Conservation (phyloP, 306 rosid genomes). For the Medicago arabica region DNA sequence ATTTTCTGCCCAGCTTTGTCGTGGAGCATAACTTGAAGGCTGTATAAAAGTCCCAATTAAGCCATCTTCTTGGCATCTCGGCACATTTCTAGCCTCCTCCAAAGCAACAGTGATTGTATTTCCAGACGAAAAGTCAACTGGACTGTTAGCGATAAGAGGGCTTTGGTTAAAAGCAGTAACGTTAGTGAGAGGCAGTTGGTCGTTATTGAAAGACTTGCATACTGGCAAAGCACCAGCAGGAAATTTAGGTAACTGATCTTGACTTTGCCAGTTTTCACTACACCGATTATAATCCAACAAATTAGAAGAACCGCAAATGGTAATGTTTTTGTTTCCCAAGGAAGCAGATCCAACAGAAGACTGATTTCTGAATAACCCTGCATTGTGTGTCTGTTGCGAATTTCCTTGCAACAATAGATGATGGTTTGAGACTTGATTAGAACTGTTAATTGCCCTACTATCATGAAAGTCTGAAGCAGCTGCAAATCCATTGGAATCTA, state of each 20-base stretch:
- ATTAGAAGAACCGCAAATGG: conserved; percentile 55
- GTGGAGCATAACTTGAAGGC: conserved; percentile 45
- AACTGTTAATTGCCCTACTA: conserved; percentile 44
- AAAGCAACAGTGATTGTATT: conserved; percentile 46
- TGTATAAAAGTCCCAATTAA: conserved; percentile 58
- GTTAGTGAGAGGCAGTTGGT: conserved; percentile 52
- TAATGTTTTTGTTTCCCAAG: conserved; percentile 40
- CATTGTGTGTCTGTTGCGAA: conserved; percentile 51
- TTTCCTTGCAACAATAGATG: conserved; percentile 61
- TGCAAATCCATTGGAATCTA: conserved; percentile 55
- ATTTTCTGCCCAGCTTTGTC: conserved; percentile 63
- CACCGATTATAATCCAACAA: conserved; percentile 60
- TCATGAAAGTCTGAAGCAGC: conserved; percentile 54
- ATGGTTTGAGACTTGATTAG: conserved; percentile 47
- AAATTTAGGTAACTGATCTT: conserved; percentile 57
- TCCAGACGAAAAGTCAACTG: conserved; percentile 57
- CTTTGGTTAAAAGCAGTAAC: conserved; percentile 47
- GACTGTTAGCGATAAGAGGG: conserved; percentile 45
- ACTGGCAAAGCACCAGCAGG: conserved; percentile 57
- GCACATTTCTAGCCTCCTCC: conserved; percentile 50
- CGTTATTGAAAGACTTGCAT: conserved; percentile 48
- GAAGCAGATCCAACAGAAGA: conserved; percentile 57
- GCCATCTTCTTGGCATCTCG: conserved; percentile 54
- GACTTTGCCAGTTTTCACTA: conserved; percentile 63
- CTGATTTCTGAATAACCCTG: conserved; percentile 54